Conservation (phyloP, 306 rosid species). For the Corylus avellana region DNA sequence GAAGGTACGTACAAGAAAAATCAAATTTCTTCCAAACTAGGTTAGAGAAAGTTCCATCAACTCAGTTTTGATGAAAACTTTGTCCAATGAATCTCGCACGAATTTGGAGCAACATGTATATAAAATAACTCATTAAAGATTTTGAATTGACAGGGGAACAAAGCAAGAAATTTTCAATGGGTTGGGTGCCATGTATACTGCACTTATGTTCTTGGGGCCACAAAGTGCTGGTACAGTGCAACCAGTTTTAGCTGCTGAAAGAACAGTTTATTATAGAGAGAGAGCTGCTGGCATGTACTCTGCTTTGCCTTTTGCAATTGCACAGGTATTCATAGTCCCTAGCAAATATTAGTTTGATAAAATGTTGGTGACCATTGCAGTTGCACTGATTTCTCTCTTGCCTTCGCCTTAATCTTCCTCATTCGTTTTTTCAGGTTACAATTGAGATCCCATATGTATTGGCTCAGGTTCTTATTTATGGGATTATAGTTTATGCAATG, state of each 20-base stretch:
- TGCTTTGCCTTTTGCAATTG: slow-evolving; percentile 41
- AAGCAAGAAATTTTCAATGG: slow-evolving; percentile 33
- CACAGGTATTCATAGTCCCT: slow-evolving; percentile 35
- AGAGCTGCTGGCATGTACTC: slow-evolving; percentile 58
- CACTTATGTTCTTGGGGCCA: slow-evolving; percentile 39
- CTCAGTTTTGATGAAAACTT: too few species aligned
- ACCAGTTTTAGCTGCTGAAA: slow-evolving; percentile 48
- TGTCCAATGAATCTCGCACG: too few species aligned
- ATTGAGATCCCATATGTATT: slow-evolving; percentile 72
- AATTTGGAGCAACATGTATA: slow-evolving; percentile 10
- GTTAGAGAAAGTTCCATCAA: too few species aligned
- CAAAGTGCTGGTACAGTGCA: slow-evolving; percentile 47
- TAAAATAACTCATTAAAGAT: background rate
- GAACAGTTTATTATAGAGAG: slow-evolving; percentile 51
- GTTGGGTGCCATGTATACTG: slow-evolving; percentile 50
- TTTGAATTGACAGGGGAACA: slow-evolving; percentile 18
- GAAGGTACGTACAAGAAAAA: slow-evolving; percentile 6
- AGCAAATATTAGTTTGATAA: slow-evolving; percentile 8
- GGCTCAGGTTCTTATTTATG: slow-evolving; percentile 49
- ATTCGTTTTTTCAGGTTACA: slow-evolving; percentile 39
- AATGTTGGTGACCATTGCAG: background rate
- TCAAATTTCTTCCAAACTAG: too few species aligned
- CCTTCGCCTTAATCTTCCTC: background rate
- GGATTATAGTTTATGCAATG: slow-evolving; percentile 68
- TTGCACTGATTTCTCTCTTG: background rate